Evolutionary conservation across 805 yeast genomes (phyloP), one percentile per base, ranked within the genome.

Genomic region (Lachancea dasiensis): DNA sequence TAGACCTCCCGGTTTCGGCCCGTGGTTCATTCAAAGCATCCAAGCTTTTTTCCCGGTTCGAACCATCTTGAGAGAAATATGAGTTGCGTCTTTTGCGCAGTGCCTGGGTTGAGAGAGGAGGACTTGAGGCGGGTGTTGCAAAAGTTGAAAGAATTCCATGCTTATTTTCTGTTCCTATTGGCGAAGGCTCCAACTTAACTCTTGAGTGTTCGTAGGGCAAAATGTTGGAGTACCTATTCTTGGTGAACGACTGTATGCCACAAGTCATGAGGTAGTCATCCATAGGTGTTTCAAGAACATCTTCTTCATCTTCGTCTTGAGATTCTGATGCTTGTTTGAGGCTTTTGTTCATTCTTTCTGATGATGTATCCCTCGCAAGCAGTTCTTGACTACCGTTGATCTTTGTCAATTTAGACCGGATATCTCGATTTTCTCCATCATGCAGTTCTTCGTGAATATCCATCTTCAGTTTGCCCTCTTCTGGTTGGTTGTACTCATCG

Each of bases 181-280:
- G 69, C 8, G 63, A 61, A 31, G 60, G 58, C 19, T 51, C 52
- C 32, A 61, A 39, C 34, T 56, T 75, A 15, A 89, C 95, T 40
- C 95, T 68, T 10, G 94, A 75, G 52, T 85, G 90, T 52, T 84
- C 94, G 59, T 76, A 87, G 4, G 95, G 87, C 49, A 83, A 74
- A 33, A 87, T 84, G 58, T 89, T 92, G 46, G 84, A 79, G 66
- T 87, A 87, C 46, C 97, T 65, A 59, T 87, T 86, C 55, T 86
- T 86, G 38, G 73, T 63, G 27, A 89, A 86, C 16, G 77, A 73
- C 56, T 83, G 90, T 27, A 86, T 76, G 1, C 95, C 95, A 13
- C 81, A 71, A 16, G 81, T 71, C 30, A 84, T 71, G 34, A 51
- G 56, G 34, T 60, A 60, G 36, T 47, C 43, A 38, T 56, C 56